phyloP scores from a whole-genome alignment of 1,139 yeast species.

The Zygoascus hellenicus region DNA sequence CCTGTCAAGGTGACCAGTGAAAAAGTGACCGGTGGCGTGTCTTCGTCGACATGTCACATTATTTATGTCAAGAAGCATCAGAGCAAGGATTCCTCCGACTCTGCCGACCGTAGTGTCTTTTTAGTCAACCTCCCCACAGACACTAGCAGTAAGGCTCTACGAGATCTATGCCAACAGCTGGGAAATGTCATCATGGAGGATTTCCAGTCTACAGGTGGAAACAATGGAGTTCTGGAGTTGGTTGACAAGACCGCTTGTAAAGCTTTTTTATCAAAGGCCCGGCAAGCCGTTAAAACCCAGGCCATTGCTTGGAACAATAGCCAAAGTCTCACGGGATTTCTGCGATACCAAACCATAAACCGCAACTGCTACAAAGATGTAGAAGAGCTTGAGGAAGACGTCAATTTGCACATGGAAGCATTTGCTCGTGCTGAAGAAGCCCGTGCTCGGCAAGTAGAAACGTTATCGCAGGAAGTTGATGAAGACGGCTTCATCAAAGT shows the following conservation, averaged over 20 bases:
- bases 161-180: constrained; percentile 53
- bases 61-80: constrained; percentile 29
- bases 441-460: constrained; percentile 50
- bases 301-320: constrained; percentile 14
- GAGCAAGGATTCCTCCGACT: constrained; percentile 28
- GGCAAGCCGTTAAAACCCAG: constrained; percentile 19
- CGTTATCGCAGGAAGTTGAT: constrained; percentile 48
- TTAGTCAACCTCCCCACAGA: constrained; percentile 70
- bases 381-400: constrained; percentile 44
- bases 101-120: constrained; percentile 54
- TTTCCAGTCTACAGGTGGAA: constrained; percentile 26
- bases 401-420: constrained; percentile 54
- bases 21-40: not conserved
- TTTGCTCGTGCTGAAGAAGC: constrained; percentile 71
- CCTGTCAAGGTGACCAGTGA: constrained; percentile 39
- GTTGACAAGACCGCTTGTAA: constrained; percentile 70
- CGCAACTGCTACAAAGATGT: constrained; percentile 40
- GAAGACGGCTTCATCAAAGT: constrained; percentile 93
- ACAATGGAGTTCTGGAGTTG: constrained; percentile 61
- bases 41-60: constrained; percentile 25
- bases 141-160: constrained; percentile 48
- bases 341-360: constrained; percentile 35
- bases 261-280: constrained; percentile 58
- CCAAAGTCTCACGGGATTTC: constrained; percentile 16
- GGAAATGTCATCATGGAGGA: constrained; percentile 55